These are phyloP conservation scores for Cladosporium sp. DNA, from an alignment of 2,329 filamentous ascomycete species.

Conservation along the genomic window DNA sequence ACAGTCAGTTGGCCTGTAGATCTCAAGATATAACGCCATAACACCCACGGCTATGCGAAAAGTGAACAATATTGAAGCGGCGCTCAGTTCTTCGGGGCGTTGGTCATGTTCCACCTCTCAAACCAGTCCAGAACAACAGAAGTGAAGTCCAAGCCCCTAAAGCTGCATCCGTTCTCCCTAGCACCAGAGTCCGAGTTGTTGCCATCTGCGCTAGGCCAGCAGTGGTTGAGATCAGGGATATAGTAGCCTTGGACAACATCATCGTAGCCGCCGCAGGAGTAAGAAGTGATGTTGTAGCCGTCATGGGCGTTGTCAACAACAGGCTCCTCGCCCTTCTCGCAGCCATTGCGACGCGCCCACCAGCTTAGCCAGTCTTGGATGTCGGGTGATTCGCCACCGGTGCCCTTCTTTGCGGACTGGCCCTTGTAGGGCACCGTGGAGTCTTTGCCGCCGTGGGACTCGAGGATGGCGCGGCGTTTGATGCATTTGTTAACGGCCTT, in stretches of 20 bases:
- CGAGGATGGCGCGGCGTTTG: conserved; percentile 42
- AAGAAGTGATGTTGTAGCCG: conserved; percentile 35
- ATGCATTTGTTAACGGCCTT: conserved; percentile 26
- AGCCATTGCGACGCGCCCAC: conserved; percentile 42
- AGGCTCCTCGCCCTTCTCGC: conserved; percentile 26
- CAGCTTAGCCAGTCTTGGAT: conserved; percentile 38
- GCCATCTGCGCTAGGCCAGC: conserved; percentile 39
- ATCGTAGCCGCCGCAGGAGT: conserved; percentile 33
- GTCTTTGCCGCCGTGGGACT: conserved; percentile 48
- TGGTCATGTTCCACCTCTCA: conserved; percentile 26
- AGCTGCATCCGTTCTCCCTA: conserved; percentile 21
- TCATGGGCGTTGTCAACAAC: conserved; percentile 18
- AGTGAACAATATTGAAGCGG: not conserved
- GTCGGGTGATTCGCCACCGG: conserved; percentile 31
- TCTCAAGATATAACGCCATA: not conserved
- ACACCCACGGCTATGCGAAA: not conserved
- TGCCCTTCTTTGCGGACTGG: conserved; percentile 30
- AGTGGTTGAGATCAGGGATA: conserved; percentile 41
- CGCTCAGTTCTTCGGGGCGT: conserved; percentile 24
- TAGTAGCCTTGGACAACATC: conserved; percentile 43
- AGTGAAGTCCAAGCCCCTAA: conserved; percentile 27
- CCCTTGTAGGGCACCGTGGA: conserved; percentile 44
- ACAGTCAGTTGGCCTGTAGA: too few species aligned
- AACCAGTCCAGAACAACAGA: conserved; percentile 32
- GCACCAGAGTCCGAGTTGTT: conserved; percentile 29